Evolutionary conservation across 2,329 filamentous ascomycete genomes (phyloP).

Genomic region (Aureobasidium pullulans): DNA sequence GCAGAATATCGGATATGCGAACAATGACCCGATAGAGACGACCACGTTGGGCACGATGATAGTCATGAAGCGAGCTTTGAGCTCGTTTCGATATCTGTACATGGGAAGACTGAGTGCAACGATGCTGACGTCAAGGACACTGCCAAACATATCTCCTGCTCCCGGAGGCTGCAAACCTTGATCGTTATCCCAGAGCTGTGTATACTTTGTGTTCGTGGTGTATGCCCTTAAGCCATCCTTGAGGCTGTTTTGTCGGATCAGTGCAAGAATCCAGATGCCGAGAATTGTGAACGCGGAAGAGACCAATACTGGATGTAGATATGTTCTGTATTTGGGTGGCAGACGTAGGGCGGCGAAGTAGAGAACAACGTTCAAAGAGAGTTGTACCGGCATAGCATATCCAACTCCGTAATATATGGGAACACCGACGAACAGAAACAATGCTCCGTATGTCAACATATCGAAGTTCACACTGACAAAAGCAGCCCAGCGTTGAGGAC

Average conservation of each 20-base stretch:
- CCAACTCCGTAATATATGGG: constrained; percentile 48
- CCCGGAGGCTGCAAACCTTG: constrained; percentile 36
- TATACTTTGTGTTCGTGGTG: constrained; percentile 47
- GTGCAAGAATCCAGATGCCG: constrained; percentile 46
- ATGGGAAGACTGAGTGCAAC: constrained; percentile 54
- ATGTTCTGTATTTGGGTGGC: constrained; percentile 42
- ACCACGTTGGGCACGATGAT: constrained; percentile 49
- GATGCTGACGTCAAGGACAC: constrained; percentile 51
- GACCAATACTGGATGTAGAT: constrained; percentile 53
- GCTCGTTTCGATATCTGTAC: constrained; percentile 53
- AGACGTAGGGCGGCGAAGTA: constrained; percentile 47
- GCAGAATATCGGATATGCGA: constrained; percentile 52
- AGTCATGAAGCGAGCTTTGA: constrained; percentile 40
- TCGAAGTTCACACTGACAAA: constrained; percentile 42
- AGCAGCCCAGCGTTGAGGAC: constrained; percentile 46
- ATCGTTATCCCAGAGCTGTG: constrained; percentile 41
- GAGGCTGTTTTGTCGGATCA: constrained; percentile 37
- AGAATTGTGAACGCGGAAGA: constrained; percentile 49
- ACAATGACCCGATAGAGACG: constrained; percentile 47
- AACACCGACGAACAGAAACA: constrained; percentile 47
- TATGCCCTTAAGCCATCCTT: constrained; percentile 39
- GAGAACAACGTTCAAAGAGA: constrained; percentile 44
- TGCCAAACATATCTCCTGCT: constrained; percentile 50
- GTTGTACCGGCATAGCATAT: constrained; percentile 43
- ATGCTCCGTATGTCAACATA: constrained; percentile 34